Conservation (phyloP, 2,329 filamentous ascomycete species). For the Teratosphaeria destructans region DNA sequence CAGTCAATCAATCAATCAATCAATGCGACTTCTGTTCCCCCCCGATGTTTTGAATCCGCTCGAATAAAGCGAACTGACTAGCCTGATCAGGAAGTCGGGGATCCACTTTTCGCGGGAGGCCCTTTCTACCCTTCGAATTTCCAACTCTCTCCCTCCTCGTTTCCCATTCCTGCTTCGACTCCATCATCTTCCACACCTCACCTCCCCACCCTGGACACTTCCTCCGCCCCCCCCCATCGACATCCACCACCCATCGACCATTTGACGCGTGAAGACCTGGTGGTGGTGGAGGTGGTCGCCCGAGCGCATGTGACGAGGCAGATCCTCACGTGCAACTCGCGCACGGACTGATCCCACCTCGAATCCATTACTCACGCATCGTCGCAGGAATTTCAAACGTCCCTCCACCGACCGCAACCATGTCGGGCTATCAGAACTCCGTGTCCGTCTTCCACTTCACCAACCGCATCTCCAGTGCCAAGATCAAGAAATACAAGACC, state of each 20-base stretch:
- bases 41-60: neutral
- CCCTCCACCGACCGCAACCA: neutral
- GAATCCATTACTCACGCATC: neutral
- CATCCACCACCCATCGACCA: neutral
- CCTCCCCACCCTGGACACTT: neutral
- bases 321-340: neutral
- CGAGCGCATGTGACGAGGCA: neutral
- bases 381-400: neutral
- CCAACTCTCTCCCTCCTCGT: neutral
- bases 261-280: neutral
- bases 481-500: slow-evolving; percentile 18
- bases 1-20: no score
- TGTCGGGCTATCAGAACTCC: neutral
- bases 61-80: neutral
- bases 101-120: neutral
- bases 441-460: slow-evolving; percentile 21
- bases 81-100: neutral
- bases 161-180: neutral
- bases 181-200: neutral
- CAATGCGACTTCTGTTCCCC: neutral
- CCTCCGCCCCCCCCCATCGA: neutral
- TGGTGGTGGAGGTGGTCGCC: neutral
- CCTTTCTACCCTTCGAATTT: neutral
- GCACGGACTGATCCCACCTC: neutral
- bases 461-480: slow-evolving; percentile 17